Conservation (phyloP, 2,329 filamentous ascomycete species). For the Calonectria pseudoreteaudii region DNA sequence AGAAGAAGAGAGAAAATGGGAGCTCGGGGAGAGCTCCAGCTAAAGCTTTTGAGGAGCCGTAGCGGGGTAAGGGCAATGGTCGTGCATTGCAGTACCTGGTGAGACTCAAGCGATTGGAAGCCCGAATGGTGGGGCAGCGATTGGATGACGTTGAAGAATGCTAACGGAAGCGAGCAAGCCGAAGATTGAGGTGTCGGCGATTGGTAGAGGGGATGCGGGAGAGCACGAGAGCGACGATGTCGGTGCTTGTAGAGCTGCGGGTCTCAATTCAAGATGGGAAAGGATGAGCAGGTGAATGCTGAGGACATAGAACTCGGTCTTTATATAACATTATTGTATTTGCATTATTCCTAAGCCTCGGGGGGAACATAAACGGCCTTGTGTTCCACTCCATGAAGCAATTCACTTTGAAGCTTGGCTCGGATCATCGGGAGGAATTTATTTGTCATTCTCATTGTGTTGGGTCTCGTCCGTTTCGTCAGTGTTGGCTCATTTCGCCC, state of each 20-base stretch:
- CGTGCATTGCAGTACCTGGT: constrained; percentile 17
- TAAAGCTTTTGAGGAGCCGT: constrained; percentile 39
- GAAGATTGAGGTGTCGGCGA: constrained; percentile 21
- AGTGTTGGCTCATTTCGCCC: constrained; percentile 39
- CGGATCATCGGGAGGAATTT: constrained; percentile 16
- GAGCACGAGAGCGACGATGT: neutral
- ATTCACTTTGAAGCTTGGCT: constrained; percentile 1
- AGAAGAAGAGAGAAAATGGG: constrained; percentile 17
- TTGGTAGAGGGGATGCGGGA: constrained; percentile 23
- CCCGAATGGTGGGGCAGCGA: constrained; percentile 39
- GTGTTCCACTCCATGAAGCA: neutral
- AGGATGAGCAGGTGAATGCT: neutral
- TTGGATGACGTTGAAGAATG: constrained; percentile 45
- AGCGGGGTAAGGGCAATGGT: constrained; percentile 40
- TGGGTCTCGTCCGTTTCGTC: constrained; percentile 29
- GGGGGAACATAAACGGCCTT: neutral
- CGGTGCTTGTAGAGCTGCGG: constrained; percentile 9
- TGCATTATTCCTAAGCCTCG: neutral
- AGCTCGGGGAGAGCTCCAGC: constrained; percentile 32
- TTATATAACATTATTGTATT: constrained; percentile 16
- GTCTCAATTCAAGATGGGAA: constrained; percentile 23
- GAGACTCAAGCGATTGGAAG: constrained; percentile 29
- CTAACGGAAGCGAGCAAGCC: neutral
- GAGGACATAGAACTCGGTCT: neutral
- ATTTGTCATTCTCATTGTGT: constrained; percentile 1